Conservation (phyloP, 805 yeast species). For the Candida koratica region DNA sequence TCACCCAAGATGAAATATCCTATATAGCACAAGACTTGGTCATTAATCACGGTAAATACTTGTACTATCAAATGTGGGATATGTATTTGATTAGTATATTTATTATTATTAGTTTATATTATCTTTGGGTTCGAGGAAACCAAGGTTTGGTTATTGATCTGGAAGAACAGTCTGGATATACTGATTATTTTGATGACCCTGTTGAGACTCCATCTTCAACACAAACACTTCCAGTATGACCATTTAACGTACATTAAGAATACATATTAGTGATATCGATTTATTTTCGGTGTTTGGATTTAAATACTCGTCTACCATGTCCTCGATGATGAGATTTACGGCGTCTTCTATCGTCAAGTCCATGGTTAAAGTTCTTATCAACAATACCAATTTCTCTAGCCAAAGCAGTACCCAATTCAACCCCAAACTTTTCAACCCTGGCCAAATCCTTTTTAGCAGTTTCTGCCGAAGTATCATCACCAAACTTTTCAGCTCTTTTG, state of each 20-base stretch:
- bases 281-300: conserved; percentile 9
- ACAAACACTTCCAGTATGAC: no score
- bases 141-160: conserved; percentile 26
- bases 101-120: conserved; percentile 18
- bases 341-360: conserved; percentile 12
- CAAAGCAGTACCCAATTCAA: conserved; percentile 59
- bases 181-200: conserved; percentile 6
- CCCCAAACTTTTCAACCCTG: conserved; percentile 82
- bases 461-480: conserved; percentile 54
- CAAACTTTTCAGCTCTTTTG: conserved; percentile 73
- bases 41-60: conserved; percentile 1
- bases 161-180: conserved; percentile 11
- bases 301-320: conserved; percentile 1
- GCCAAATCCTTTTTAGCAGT: conserved; percentile 58
- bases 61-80: conserved; percentile 12
- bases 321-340: conserved; percentile 6
- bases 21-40: conserved; percentile 4
- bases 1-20: neutral
- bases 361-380: conserved; percentile 29
- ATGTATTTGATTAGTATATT: conserved; percentile 12
- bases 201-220: no score
- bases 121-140: conserved; percentile 30
- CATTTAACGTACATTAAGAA: no score
- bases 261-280: no score
- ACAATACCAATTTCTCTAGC: conserved; percentile 65